Evolutionary conservation across 2,329 filamentous ascomycete species (phyloP).

Genomic region (Xylaria sp.): DNA sequence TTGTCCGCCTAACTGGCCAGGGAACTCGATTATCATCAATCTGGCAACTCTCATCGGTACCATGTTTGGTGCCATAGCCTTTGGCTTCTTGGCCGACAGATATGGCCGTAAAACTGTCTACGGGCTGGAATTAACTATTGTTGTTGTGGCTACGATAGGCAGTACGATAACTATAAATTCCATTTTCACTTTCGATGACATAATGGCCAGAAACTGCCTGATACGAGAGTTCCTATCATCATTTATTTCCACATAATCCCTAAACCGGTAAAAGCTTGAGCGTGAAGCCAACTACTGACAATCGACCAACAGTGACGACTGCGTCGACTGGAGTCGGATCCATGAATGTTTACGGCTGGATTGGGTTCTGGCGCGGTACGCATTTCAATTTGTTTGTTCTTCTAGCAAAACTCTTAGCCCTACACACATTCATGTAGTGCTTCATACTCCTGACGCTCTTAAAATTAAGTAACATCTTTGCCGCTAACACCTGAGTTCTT

Average conservation of each 20-base stretch:
- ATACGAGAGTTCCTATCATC: neutral
- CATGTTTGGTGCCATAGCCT: constrained; percentile 62
- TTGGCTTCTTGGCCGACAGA: constrained; percentile 64
- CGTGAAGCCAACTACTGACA: neutral
- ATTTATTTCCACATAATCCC: neutral
- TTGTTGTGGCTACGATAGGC: constrained; percentile 67
- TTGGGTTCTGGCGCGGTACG: constrained; percentile 47
- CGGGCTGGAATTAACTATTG: constrained; percentile 65
- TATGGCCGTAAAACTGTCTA: constrained; percentile 66
- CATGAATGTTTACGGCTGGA: constrained; percentile 43
- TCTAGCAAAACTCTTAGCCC: neutral
- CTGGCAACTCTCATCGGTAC: constrained; percentile 64
- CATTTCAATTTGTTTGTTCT: neutral
- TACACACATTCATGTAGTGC: neutral
- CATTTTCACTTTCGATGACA: neutral
- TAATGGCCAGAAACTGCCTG: neutral
- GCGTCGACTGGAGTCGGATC: constrained; percentile 34
- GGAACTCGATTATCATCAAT: constrained; percentile 49
- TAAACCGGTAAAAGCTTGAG: neutral
- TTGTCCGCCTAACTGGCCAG: constrained; percentile 10
- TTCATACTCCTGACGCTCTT: neutral
- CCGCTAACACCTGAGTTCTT: neutral
- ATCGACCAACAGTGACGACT: constrained; percentile 36
- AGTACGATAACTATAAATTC: constrained; percentile 16
- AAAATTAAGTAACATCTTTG: neutral